Percentiles rank a stretch among this genome's conserved stretches.
Conservation (phyloP, 2,329 filamentous ascomycete genomes). For the Fusarium oligoseptatum region DNA sequence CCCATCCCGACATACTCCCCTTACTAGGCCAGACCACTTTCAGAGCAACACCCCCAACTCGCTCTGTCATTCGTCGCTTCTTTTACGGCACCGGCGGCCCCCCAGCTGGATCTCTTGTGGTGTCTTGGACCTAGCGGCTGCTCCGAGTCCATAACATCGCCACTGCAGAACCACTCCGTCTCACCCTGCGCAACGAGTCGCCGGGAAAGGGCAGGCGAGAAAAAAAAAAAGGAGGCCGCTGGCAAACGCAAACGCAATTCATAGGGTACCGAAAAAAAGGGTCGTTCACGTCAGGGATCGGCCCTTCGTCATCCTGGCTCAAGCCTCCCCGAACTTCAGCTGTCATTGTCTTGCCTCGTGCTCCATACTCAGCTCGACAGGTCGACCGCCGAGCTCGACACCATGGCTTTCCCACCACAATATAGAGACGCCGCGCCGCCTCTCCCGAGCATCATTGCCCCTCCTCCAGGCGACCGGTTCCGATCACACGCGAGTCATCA, state of each 20-base stretch:
- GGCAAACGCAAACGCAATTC: constrained; percentile 18
- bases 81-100: constrained; percentile 34
- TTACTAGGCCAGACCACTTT: constrained; percentile 20
- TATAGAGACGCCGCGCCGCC: constrained; percentile 52
- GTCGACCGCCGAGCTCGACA: constrained; percentile 38
- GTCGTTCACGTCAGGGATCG: constrained; percentile 25
- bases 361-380: constrained; percentile 45
- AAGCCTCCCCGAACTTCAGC: constrained; percentile 43
- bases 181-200: constrained; percentile 39
- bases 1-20: neutral
- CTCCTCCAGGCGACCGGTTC: constrained; percentile 47
- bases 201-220: constrained; percentile 22
- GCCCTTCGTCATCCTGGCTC: constrained; percentile 42
- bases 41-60: constrained; percentile 25
- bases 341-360: constrained; percentile 42
- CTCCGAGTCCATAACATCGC: constrained; percentile 41
- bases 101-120: constrained; percentile 35
- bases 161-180: constrained; percentile 42
- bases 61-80: constrained; percentile 40
- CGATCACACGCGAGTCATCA: constrained; percentile 46
- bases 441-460: constrained; percentile 55
- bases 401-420: constrained; percentile 55
- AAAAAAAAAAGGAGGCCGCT: constrained; percentile 19
- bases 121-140: constrained; percentile 43
- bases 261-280: constrained; percentile 17